Evolutionary conservation across 2,329 filamentous ascomycete genomes (phyloP).

Genomic region (Aureobasidium mangrovei): DNA sequence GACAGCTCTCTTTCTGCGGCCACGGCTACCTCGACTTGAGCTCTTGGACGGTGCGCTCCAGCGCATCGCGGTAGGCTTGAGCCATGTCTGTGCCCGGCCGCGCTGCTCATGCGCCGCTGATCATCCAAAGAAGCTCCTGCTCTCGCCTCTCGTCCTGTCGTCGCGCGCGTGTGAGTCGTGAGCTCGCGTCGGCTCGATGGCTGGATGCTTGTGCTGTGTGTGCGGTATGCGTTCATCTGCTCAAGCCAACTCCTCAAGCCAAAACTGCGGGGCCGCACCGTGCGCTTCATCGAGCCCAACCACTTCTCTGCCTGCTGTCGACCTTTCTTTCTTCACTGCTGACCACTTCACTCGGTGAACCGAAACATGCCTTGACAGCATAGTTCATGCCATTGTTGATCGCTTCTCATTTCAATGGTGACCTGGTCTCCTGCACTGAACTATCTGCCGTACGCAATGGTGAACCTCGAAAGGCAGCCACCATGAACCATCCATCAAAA

Average conservation of each 20-base stretch:
- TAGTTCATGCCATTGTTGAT: too few relatives aligned
- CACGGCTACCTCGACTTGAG: constrained; percentile 10
- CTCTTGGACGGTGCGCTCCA: constrained; percentile 5
- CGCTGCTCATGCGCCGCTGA: constrained; percentile 6
- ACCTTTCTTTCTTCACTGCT: neutral
- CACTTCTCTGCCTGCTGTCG: neutral
- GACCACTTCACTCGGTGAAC: too few relatives aligned
- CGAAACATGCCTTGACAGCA: too few relatives aligned
- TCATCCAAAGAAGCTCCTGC: neutral
- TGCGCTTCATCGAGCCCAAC: neutral
- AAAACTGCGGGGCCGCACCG: neutral
- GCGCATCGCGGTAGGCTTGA: constrained; percentile 14
- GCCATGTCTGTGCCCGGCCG: constrained; percentile 7
- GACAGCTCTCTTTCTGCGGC: neutral
- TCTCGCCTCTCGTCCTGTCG: neutral
- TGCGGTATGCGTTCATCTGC: neutral
- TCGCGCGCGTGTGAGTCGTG: neutral
- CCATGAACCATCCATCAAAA: too few relatives aligned
- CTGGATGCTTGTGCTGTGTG: neutral
- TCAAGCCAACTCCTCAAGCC: neutral
- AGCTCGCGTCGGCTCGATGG: neutral
- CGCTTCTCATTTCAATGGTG: too few relatives aligned
- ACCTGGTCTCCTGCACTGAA: too few relatives aligned
- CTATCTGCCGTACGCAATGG: too few relatives aligned
- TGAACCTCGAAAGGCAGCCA: too few relatives aligned